Conservation (phyloP, 192 early-diverging fungal genomes). For the Lobulomyces angularis region DNA sequence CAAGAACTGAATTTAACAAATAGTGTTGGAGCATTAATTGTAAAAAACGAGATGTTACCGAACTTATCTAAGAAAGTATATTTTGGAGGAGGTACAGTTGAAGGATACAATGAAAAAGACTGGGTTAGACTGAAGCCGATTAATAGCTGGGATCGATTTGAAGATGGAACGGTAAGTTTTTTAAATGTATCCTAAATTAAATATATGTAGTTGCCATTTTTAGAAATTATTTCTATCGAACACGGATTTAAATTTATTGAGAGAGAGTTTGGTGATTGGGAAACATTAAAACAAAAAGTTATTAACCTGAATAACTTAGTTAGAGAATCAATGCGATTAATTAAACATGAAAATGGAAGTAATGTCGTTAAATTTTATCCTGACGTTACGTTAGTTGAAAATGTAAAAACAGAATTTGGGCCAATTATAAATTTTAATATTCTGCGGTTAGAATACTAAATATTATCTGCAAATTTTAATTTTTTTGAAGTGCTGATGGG, state of each 20-base stretch:
- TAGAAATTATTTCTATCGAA: constrained; percentile 57
- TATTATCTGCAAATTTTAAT: constrained; percentile 48
- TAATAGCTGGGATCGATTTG: constrained; percentile 25
- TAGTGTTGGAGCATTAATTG: constrained; percentile 63
- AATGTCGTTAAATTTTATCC: constrained; percentile 31
- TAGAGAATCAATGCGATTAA: constrained; percentile 19
- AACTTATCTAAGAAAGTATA: constrained; percentile 43
- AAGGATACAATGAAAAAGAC: background rate
- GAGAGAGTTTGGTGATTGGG: constrained; percentile 19
- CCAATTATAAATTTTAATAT: background rate
- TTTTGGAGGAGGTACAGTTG: constrained; percentile 73
- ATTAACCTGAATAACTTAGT: constrained; percentile 29
- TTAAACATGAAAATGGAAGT: constrained; percentile 41
- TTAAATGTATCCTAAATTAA: too few relatives aligned
- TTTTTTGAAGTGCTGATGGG: constrained; percentile 50
- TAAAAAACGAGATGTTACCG: constrained; percentile 35
- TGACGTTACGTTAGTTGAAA: constrained; percentile 6
- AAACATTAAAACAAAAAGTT: constrained; percentile 23
- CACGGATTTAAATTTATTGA: constrained; percentile 50
- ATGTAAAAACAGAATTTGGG: background rate
- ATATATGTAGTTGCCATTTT: constrained; percentile 61
- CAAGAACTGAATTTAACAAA: too few relatives aligned
- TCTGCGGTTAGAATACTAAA: too few relatives aligned
- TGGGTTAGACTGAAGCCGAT: background rate
- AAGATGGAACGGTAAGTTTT: constrained; percentile 74